These are phyloP conservation scores for Plectranthus barbatus DNA, from an alignment of 257 asterid species.

Conservation along the genomic window DNA sequence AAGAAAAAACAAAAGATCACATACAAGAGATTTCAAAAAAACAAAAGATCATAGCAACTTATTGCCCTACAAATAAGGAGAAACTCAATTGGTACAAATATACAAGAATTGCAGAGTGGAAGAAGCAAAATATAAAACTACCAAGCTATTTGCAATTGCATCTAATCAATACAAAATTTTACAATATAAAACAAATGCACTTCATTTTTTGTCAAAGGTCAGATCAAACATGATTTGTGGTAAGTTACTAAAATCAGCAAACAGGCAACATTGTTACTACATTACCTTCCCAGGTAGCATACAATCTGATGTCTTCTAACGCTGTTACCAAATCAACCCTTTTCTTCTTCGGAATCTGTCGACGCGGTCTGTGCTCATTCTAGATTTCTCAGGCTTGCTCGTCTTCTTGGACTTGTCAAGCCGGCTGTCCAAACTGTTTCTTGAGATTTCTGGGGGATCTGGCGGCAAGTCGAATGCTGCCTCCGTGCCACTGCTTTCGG, in stretches of 20 bases:
- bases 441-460: constrained; percentile 66
- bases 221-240: constrained; percentile 23
- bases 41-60: not conserved
- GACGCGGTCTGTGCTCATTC: constrained; percentile 83
- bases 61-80: no score
- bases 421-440: constrained; percentile 91
- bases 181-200: constrained; percentile 25
- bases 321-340: constrained; percentile 87
- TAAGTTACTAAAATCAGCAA: constrained; percentile 25
- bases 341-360: constrained; percentile 83
- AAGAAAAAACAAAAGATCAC: no score
- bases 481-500: constrained; percentile 42
- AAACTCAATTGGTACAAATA: not conserved
- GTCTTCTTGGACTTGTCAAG: constrained; percentile 86
- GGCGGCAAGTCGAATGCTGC: constrained; percentile 41
- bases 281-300: constrained; percentile 22
- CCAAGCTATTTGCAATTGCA: constrained; percentile 22
- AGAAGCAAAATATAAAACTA: no score
- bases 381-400: constrained; percentile 71
- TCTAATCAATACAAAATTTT: constrained; percentile 31
- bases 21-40: no score
- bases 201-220: constrained; percentile 21
- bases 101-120: not conserved
- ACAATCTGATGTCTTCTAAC: constrained; percentile 13
- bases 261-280: constrained; percentile 14